Conservation (phyloP, 495 filamentous ascomycete genomes). For the Tetracladium setigerum region DNA sequence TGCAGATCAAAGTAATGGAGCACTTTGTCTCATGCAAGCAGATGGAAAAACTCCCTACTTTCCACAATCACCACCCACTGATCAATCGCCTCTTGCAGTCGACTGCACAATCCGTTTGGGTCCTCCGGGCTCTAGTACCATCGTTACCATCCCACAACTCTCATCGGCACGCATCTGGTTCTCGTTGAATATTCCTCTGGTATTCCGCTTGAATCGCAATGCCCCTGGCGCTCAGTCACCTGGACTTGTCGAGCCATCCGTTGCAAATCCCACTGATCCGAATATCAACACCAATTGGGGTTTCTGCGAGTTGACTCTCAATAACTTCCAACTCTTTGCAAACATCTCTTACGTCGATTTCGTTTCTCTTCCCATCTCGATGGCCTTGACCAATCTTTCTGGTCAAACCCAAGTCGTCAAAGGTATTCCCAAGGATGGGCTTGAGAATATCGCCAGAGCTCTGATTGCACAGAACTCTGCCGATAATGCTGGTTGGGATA, state of each 20-base stretch:
- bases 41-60: conserved; percentile 42
- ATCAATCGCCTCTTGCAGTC: conserved; percentile 34
- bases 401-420: conserved; percentile 46
- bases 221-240: conserved; percentile 47
- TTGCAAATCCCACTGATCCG: conserved; percentile 55
- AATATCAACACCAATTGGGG: conserved; percentile 59
- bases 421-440: conserved; percentile 49
- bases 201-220: conserved; percentile 63
- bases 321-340: conserved; percentile 56
- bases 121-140: conserved; percentile 46
- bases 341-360: conserved; percentile 77
- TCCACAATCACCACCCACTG: conserved; percentile 41
- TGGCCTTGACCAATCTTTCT: conserved; percentile 44
- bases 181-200: conserved; percentile 47
- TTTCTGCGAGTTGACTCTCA: conserved; percentile 72
- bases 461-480: conserved; percentile 42
- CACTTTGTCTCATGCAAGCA: conserved; percentile 51
- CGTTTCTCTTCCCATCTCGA: conserved; percentile 55
- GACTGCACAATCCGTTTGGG: conserved; percentile 60
- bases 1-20: conserved; percentile 52
- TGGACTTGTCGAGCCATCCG: conserved; percentile 62
- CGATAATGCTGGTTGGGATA: conserved; percentile 56
- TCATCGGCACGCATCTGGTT: conserved; percentile 66
- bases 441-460: conserved; percentile 44
- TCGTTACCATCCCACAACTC: conserved; percentile 58